Evolutionary conservation across 2,329 filamentous ascomycete species (phyloP).

Genomic region (Claviceps sp.): DNA sequence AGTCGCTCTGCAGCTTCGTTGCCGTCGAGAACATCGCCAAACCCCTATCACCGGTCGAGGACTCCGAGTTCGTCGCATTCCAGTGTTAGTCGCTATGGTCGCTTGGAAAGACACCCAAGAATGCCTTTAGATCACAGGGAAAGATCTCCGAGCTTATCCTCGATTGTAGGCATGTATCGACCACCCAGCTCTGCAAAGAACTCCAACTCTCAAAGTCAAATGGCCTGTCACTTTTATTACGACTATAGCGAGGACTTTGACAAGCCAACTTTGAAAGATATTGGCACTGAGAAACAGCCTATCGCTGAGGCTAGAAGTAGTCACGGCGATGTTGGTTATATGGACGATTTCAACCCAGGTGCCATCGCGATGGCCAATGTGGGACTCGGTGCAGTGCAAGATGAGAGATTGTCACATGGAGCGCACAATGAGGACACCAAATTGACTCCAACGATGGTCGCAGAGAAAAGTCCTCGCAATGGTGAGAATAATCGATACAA

Average conservation of each 20-base stretch:
- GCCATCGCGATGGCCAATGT: neutral
- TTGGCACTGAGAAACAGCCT: conserved; percentile 6
- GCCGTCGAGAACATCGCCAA: conserved; percentile 17
- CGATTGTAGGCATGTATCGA: conserved; percentile 35
- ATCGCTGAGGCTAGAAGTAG: conserved; percentile 6
- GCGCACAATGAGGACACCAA: neutral
- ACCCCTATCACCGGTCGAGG: conserved; percentile 16
- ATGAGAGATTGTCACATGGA: neutral
- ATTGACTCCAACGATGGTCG: neutral
- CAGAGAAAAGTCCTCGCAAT: neutral
- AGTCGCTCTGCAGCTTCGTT: conserved; percentile 29
- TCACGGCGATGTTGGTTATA: neutral
- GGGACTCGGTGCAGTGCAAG: neutral
- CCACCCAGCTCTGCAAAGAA: conserved; percentile 15
- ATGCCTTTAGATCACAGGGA: conserved; percentile 23
- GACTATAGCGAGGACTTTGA: conserved; percentile 41
- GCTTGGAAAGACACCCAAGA: conserved; percentile 20
- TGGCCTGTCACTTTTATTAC: conserved; percentile 31
- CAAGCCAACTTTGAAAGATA: conserved; percentile 12
- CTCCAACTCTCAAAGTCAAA: conserved; percentile 15
- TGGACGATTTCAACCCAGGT: neutral
- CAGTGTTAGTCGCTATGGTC: conserved; percentile 11
- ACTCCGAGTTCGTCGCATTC: conserved; percentile 24
- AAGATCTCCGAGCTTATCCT: conserved; percentile 35
- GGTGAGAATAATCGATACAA: neutral